Evolutionary conservation across 345 rosid genomes (phyloP).

Genomic region (Nasturtium officinale): DNA sequence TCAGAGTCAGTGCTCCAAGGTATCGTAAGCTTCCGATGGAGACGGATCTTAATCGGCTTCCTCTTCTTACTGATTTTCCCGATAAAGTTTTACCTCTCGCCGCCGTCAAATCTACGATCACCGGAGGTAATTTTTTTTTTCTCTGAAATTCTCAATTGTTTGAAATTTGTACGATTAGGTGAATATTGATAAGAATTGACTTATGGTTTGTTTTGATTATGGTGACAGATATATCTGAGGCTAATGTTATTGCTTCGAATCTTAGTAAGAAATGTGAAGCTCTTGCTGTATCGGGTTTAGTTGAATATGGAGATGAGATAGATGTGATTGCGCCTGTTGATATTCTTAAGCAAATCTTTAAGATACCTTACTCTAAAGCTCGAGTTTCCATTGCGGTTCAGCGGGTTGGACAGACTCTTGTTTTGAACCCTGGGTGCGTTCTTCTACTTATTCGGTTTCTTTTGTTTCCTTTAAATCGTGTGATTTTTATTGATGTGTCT

Average conservation of each 20-base stretch:
- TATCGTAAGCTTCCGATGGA: slow-evolving; percentile 77
- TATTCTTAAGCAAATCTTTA: slow-evolving; percentile 91
- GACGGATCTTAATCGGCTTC: slow-evolving; percentile 88
- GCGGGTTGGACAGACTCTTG: slow-evolving; percentile 90
- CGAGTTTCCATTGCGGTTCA: slow-evolving; percentile 89
- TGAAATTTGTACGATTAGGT: neutral
- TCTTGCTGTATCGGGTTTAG: slow-evolving; percentile 94
- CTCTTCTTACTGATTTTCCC: slow-evolving; percentile 59
- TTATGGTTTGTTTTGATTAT: too few species aligned
- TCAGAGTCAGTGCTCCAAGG: slow-evolving; percentile 78
- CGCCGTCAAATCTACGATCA: slow-evolving; percentile 57
- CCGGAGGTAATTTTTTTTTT: slow-evolving; percentile 61
- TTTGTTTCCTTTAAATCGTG: neutral
- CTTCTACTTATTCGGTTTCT: neutral
- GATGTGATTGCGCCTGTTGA: slow-evolving; percentile 92
- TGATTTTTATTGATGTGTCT: too few species aligned
- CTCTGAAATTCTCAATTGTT: neutral
- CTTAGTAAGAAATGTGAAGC: slow-evolving; percentile 81
- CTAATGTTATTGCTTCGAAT: slow-evolving; percentile 63
- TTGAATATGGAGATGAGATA: slow-evolving; percentile 91
- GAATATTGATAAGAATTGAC: too few species aligned
- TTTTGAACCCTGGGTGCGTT: slow-evolving; percentile 80
- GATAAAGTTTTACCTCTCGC: slow-evolving; percentile 71
- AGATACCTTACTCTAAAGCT: slow-evolving; percentile 94
- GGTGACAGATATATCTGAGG: slow-evolving; percentile 66